These are phyloP conservation scores for Xylariaceae sp. DNA, from an alignment of 2,329 filamentous ascomycete species.

Conservation along the genomic window DNA sequence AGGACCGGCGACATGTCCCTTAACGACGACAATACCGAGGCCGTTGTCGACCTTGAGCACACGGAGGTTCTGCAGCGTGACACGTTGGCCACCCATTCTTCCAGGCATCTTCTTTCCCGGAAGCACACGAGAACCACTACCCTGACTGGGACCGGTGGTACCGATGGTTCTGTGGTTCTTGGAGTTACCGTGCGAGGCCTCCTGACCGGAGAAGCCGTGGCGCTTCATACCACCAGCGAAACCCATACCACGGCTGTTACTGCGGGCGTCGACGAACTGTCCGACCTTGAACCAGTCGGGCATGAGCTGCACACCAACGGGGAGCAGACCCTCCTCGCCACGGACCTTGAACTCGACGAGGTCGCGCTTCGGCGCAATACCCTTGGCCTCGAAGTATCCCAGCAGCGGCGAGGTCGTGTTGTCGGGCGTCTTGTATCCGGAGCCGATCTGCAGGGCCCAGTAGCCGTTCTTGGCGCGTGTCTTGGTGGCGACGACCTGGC, in stretches of 20 bases:
- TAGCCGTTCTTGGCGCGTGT: slow-evolving; percentile 78
- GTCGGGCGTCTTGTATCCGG: slow-evolving; percentile 64
- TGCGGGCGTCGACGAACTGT: slow-evolving; percentile 82
- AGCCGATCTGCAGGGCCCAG: slow-evolving; percentile 86
- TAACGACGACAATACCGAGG: slow-evolving; percentile 82
- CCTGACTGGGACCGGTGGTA: slow-evolving; percentile 83
- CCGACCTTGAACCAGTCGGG: slow-evolving; percentile 91
- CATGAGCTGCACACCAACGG: slow-evolving; percentile 67
- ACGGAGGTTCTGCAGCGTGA: slow-evolving; percentile 87
- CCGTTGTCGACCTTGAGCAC: slow-evolving; percentile 82
- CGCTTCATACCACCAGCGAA: slow-evolving; percentile 98
- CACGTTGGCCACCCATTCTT: slow-evolving; percentile 83
- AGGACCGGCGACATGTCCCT: slow-evolving; percentile 80
- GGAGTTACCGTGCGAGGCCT: slow-evolving; percentile 90
- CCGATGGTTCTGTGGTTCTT: slow-evolving; percentile 90
- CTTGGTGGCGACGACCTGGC: slow-evolving; percentile 85
- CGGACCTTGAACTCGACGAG: slow-evolving; percentile 85
- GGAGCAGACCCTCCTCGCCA: slow-evolving; percentile 64
- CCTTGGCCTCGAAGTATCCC: slow-evolving; percentile 80
- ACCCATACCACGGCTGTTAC: slow-evolving; percentile 77
- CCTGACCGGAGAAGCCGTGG: slow-evolving; percentile 84
- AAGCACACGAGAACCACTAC: slow-evolving; percentile 83
- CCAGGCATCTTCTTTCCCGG: slow-evolving; percentile 98
- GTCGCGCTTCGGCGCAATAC: slow-evolving; percentile 76
- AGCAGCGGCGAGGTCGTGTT: slow-evolving; percentile 80